Conservation (phyloP, 495 filamentous ascomycete species). For the Parmelia sp. region DNA sequence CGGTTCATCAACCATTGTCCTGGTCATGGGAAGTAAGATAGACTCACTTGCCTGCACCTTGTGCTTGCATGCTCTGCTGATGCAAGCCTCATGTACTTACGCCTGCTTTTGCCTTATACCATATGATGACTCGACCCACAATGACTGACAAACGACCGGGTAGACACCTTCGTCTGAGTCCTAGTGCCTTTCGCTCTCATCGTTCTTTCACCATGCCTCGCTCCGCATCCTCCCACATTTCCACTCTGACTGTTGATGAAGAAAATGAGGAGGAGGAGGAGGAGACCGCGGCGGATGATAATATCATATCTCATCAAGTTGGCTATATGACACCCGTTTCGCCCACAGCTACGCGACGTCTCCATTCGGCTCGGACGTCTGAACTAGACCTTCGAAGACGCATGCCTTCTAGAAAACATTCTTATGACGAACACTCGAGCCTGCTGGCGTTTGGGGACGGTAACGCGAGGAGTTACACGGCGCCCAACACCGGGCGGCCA, state of each 20-base stretch:
- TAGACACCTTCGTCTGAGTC: slow-evolving; percentile 22
- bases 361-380: slow-evolving; percentile 26
- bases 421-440: slow-evolving; percentile 28
- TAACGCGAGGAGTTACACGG: slow-evolving; percentile 24
- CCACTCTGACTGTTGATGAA: slow-evolving; percentile 20
- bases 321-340: slow-evolving; percentile 19
- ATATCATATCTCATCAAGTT: slow-evolving; percentile 13
- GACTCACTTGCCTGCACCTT: slow-evolving; percentile 13
- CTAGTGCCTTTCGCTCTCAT: slow-evolving; percentile 14
- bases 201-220: slow-evolving; percentile 26
- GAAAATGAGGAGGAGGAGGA: slow-evolving; percentile 22
- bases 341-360: slow-evolving; percentile 21
- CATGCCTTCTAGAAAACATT: slow-evolving; percentile 23
- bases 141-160: slow-evolving; percentile 23
- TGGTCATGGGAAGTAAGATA: slow-evolving; percentile 4
- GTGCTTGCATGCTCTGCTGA: slow-evolving; percentile 24
- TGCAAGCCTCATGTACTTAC: slow-evolving; percentile 17
- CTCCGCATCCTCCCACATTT: slow-evolving; percentile 18
- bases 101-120: slow-evolving; percentile 2
- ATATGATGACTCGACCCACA: slow-evolving; percentile 10
- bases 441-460: slow-evolving; percentile 25
- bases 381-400: slow-evolving; percentile 27
- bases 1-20: neutral
- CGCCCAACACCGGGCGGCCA: slow-evolving; percentile 22
- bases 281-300: too few species aligned